A percentile compares a stretch with the other conserved stretches of the same genome.
Conservation (phyloP, 2,329 filamentous ascomycete genomes). For the Nemania serpens region DNA sequence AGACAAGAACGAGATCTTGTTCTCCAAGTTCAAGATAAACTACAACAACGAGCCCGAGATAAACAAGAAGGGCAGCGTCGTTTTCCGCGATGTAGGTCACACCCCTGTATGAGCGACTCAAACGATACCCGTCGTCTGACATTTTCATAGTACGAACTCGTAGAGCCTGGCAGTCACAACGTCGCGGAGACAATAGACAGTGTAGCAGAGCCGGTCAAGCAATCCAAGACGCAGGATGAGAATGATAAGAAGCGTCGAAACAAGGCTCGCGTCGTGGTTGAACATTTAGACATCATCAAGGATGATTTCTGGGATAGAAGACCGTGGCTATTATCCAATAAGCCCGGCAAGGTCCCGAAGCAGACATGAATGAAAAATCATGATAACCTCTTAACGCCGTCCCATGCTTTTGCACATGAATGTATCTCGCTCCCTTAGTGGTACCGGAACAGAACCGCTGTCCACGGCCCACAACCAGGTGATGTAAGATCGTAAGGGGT, state of each 20-base stretch:
- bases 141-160: slow-evolving; percentile 67
- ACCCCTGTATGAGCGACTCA: background rate
- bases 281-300: slow-evolving; percentile 92
- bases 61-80: slow-evolving; percentile 88
- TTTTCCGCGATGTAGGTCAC: slow-evolving; percentile 75
- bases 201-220: slow-evolving; percentile 56
- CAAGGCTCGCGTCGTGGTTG: slow-evolving; percentile 80
- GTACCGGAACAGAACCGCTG: background rate
- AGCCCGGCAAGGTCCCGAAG: slow-evolving; percentile 72
- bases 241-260: slow-evolving; percentile 79
- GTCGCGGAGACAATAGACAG: slow-evolving; percentile 53
- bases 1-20: slow-evolving; percentile 97
- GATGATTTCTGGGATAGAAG: slow-evolving; percentile 90
- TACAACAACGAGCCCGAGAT: slow-evolving; percentile 97
- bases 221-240: slow-evolving; percentile 80
- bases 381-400: slow-evolving; percentile 25
- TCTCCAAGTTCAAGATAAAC: slow-evolving; percentile 86
- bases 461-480: background rate
- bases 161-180: slow-evolving; percentile 60
- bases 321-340: slow-evolving; percentile 81
- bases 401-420: slow-evolving; percentile 22
- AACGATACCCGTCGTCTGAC: slow-evolving; percentile 28
- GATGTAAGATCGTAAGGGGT: background rate
- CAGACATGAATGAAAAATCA: slow-evolving; percentile 47
- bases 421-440: slow-evolving; percentile 8